phyloP scores from a whole-genome alignment of 352 stramenopile species.

The Globisporangium okanoganense region DNA sequence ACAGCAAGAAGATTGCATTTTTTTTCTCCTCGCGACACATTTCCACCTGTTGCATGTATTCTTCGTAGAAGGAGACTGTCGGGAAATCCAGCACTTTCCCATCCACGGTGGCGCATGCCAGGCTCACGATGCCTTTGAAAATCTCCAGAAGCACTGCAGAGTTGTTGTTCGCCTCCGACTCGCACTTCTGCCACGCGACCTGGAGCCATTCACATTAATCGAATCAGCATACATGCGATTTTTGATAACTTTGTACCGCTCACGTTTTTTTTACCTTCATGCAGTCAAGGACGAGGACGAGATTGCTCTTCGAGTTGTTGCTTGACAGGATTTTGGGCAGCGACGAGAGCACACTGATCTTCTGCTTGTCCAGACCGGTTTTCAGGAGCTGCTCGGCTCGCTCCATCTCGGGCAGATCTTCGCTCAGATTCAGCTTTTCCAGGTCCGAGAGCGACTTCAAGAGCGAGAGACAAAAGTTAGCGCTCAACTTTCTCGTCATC shows the following conservation, averaged over 20 bases:
- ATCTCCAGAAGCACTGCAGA: slow-evolving; percentile 50
- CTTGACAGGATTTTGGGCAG: slow-evolving; percentile 66
- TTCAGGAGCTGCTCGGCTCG: slow-evolving; percentile 71
- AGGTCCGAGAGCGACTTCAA: slow-evolving; percentile 72
- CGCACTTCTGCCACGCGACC: slow-evolving; percentile 65
- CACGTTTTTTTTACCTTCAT: slow-evolving; percentile 89
- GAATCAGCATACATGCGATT: no score
- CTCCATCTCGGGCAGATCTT: slow-evolving; percentile 83
- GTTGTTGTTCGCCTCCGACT: slow-evolving; percentile 45
- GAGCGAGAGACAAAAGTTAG: neutral
- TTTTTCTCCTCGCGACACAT: slow-evolving; percentile 45
- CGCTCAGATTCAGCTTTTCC: slow-evolving; percentile 82
- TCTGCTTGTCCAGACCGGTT: slow-evolving; percentile 75
- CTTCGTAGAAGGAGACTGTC: slow-evolving; percentile 53
- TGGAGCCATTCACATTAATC: slow-evolving; percentile 1
- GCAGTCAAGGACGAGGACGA: slow-evolving; percentile 59
- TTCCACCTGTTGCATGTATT: slow-evolving; percentile 51
- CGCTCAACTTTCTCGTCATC: no score
- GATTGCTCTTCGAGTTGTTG: slow-evolving; percentile 71
- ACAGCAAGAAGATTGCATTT: slow-evolving; percentile 60
- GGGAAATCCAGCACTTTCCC: slow-evolving; percentile 65
- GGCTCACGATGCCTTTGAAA: slow-evolving; percentile 48
- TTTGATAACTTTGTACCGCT: no score
- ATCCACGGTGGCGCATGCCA: slow-evolving; percentile 63
- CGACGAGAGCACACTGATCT: slow-evolving; percentile 68